phyloP scores from a whole-genome alignment of 1,139 yeast species.

The Taphrina pruni region DNA sequence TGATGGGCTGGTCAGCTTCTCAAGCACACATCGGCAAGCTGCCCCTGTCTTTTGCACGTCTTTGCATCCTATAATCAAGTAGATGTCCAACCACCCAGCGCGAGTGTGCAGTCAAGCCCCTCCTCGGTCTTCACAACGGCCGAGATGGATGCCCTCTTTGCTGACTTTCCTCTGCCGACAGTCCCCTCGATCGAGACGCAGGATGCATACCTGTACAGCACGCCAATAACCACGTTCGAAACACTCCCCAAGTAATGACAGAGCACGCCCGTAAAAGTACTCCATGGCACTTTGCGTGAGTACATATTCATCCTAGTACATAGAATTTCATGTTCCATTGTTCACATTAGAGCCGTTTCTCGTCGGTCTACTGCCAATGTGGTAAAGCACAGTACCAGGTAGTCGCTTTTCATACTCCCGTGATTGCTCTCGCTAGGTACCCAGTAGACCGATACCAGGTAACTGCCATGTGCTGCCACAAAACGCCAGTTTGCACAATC shows the following conservation, averaged over 20 bases:
- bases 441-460: not conserved
- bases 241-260: conserved; percentile 2
- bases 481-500: conserved; percentile 8
- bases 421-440: not conserved
- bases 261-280: conserved; percentile 1
- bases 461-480: conserved; percentile 15
- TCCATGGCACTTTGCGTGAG: not conserved
- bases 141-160: conserved; percentile 26
- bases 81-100: conserved; percentile 26
- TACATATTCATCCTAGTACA: not conserved
- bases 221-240: conserved; percentile 3
- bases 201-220: conserved; percentile 1
- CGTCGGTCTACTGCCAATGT: too few species aligned
- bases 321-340: too few species aligned
- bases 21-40: conserved; percentile 35
- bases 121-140: conserved; percentile 17
- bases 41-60: conserved; percentile 21
- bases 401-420: not conserved
- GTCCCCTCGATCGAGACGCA: conserved; percentile 3
- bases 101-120: conserved; percentile 5
- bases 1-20: conserved; percentile 22
- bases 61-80: conserved; percentile 36
- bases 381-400: too few species aligned
- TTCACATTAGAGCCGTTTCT: too few species aligned
- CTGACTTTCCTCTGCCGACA: conserved; percentile 10